Conservation (phyloP, 2,329 filamentous ascomycete genomes). For the Verticillium zaregamsianum region DNA sequence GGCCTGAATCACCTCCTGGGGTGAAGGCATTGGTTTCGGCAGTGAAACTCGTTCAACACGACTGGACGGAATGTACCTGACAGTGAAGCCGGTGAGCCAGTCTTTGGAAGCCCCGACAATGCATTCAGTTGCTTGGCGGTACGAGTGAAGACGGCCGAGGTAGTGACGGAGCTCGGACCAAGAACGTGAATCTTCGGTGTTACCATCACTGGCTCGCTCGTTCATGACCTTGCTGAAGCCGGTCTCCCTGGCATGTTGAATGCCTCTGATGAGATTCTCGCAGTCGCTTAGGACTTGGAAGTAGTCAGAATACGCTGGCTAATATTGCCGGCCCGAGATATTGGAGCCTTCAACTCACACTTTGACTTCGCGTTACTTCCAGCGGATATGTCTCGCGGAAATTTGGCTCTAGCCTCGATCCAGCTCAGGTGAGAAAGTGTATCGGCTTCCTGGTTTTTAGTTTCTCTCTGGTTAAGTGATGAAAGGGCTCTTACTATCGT, state of each 20-base stretch:
- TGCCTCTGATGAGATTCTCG: constrained; percentile 14
- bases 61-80: constrained; percentile 14
- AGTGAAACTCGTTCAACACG: no score
- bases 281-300: constrained; percentile 10
- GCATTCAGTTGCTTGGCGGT: constrained; percentile 10
- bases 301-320: background rate
- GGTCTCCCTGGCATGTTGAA: constrained; percentile 1
- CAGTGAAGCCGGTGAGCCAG: constrained; percentile 22
- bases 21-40: no score
- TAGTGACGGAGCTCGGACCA: constrained; percentile 25
- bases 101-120: constrained; percentile 16
- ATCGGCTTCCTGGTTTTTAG: no score
- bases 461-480: no score
- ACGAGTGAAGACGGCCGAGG: constrained; percentile 20
- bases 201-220: background rate
- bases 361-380: no score
- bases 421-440: no score
- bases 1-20: no score
- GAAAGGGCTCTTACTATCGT: no score
- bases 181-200: background rate
- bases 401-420: no score
- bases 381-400: no score
- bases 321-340: no score
- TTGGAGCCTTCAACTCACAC: no score
- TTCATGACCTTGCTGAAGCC: background rate